A percentile compares a stretch with the other conserved stretches of the same genome.
These are phyloP conservation scores for Chaetomium sp. DNA, from an alignment of 2,329 filamentous ascomycete species.

Conservation along the genomic window DNA sequence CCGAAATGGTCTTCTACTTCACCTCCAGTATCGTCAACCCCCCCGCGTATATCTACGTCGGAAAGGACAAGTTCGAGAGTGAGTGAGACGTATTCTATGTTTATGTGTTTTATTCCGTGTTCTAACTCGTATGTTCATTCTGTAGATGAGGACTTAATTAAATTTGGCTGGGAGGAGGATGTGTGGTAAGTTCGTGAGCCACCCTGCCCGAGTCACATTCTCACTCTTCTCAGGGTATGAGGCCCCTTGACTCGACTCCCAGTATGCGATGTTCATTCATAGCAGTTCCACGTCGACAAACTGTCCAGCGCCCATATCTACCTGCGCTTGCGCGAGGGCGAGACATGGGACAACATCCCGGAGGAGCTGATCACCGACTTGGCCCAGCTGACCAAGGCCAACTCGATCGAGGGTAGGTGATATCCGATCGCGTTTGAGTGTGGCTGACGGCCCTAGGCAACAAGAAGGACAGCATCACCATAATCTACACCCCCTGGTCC, in stretches of 20 bases:
- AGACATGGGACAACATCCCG: conserved; percentile 82
- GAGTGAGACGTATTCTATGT: conserved; percentile 11
- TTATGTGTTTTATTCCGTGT: no score
- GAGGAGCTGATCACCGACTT: conserved; percentile 77
- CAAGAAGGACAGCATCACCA: conserved; percentile 95
- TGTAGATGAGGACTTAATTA: conserved; percentile 93
- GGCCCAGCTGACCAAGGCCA: conserved; percentile 97
- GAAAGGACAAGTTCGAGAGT: conserved; percentile 99
- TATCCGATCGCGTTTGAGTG: background rate
- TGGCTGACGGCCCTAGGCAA: conserved; percentile 64
- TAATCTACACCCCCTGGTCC: conserved; percentile 96
- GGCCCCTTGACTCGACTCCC: background rate
- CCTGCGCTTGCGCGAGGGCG: conserved; percentile 75
- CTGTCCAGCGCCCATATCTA: conserved; percentile 96
- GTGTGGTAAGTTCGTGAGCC: conserved; percentile 67
- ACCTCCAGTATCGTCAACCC: conserved; percentile 82
- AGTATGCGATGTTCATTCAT: conserved; percentile 7
- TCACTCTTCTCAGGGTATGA: conserved; percentile 39
- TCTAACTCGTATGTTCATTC: background rate
- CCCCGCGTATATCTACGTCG: conserved; percentile 87
- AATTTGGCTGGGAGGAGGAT: conserved; percentile 91
- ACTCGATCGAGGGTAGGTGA: conserved; percentile 83
- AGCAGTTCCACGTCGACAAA: conserved; percentile 94
- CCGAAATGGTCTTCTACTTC: conserved; percentile 92
- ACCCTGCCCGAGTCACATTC: background rate